Conservation (phyloP, 192 early-diverging fungal genomes). For the Entomortierella lignicola region DNA sequence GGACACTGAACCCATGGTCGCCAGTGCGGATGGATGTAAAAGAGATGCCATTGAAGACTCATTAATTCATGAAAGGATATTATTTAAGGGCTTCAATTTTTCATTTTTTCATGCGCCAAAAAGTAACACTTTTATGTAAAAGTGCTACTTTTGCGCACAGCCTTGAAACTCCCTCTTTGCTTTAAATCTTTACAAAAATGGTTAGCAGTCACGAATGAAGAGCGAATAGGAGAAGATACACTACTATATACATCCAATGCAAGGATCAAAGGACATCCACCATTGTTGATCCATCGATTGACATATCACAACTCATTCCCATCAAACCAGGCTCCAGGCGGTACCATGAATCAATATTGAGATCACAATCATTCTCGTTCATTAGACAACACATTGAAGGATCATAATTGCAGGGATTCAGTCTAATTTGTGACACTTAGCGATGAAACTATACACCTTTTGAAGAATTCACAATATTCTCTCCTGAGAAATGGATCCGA, state of each 20-base stretch:
- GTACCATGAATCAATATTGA: background rate
- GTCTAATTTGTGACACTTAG: too few species aligned
- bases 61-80: background rate
- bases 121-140: too few species aligned
- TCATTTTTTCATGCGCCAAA: background rate
- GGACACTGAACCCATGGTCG: too few species aligned
- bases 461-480: too few species aligned
- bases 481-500: too few species aligned
- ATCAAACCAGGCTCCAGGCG: background rate
- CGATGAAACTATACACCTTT: too few species aligned
- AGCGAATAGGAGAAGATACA: background rate
- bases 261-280: background rate
- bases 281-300: constrained; percentile 18
- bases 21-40: background rate
- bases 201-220: constrained; percentile 32
- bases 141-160: background rate
- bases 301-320: background rate
- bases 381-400: too few species aligned
- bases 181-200: constrained; percentile 52
- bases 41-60: background rate
- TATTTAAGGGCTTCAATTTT: background rate
- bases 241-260: background rate
- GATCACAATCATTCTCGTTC: background rate
- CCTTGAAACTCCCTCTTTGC: constrained; percentile 36
- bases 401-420: background rate